These are phyloP conservation scores for Tuber umbilicatum DNA, from an alignment of 495 filamentous ascomycete genomes.

Conservation along the genomic window DNA sequence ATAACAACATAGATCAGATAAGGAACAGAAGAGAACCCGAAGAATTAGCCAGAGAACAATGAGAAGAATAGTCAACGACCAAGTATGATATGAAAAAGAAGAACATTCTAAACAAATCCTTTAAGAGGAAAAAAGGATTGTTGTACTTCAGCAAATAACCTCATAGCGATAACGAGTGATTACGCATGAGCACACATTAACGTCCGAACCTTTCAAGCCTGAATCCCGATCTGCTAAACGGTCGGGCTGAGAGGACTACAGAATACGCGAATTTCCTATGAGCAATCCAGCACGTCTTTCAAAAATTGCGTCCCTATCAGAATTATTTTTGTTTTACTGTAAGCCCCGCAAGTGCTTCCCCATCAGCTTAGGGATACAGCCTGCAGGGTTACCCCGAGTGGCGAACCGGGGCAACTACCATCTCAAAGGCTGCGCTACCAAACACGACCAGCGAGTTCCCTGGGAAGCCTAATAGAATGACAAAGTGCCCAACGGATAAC, in stretches of 20 bases:
- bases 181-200: neutral
- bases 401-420: neutral
- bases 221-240: neutral
- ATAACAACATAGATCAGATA: no score
- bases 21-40: no score
- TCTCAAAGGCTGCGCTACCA: neutral
- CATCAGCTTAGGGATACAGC: fast-evolving
- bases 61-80: no score
- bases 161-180: neutral
- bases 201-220: neutral
- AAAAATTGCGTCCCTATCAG: neutral
- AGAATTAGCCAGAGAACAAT: no score
- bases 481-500: neutral
- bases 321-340: neutral
- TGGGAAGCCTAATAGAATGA: neutral
- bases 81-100: no score
- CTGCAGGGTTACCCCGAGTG: neutral
- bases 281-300: neutral
- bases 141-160: no score
- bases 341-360: neutral
- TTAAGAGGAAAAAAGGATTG: no score
- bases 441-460: neutral
- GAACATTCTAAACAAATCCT: no score
- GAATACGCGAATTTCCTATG: neutral
- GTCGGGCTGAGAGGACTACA: neutral